Evolutionary conservation across 2,329 filamentous ascomycete genomes (phyloP), one percentile per base, ranked within the genome.

Genomic region (Capronia epimyces): DNA sequence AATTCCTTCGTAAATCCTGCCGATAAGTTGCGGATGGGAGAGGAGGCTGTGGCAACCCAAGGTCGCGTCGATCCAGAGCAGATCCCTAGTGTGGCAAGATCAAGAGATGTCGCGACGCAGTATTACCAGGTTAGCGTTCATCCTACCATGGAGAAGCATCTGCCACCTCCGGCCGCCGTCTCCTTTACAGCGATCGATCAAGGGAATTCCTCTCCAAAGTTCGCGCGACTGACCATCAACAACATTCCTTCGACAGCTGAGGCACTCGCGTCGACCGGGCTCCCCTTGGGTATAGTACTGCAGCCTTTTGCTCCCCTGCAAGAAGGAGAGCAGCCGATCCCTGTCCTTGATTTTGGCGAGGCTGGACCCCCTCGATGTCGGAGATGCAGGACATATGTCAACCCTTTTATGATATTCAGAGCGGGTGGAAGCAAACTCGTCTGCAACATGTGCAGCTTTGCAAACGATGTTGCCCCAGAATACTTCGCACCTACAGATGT

Each of bases 371-470:
- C 93, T 18, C 81, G 93, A 67, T 98, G 93, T 70, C 82, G 88
- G 63, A 80, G 93, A 71, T 98, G 93, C 74, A 81, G 93, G 65
- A 86, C 91, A 12, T 98, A 98, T 71, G 94, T 98, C 72, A 98
- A 98, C 65, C 93, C 93, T 1, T 98, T 98, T 67, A 97, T 98
- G 93, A 87, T 90, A 65, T 98, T 98, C 77, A 81, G 86, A 52
- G 85, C 86, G 13, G 91, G 91, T 31, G 93, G 93, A 50, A 95
- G 91, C 72, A 95, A 95, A 67, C 94, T 95, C 67, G 89, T 95
- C 46, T 98, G 93, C 74, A 98, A 98, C 66, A 87, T 98, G 71
- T 98, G 93, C 73, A 93, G 87, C 18, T 95, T 97, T 67, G 89
- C 93, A 43, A 98, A 97, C 66, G 93, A 98, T 64, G 94, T 94